Conservation (phyloP, 2,329 filamentous ascomycete species). For the Aspergillus chevalieri region DNA sequence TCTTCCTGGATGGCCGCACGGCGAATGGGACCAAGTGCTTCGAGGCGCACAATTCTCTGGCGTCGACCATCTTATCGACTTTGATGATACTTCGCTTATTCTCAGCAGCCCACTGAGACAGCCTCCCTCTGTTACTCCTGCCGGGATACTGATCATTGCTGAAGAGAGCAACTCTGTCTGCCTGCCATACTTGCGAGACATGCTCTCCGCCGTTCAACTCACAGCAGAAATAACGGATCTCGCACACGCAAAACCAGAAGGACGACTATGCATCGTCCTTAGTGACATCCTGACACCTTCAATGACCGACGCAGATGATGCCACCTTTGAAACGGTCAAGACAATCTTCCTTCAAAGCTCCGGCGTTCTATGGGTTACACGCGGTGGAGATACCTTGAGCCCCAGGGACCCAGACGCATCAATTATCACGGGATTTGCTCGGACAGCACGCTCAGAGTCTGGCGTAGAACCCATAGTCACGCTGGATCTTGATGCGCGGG, state of each 20-base stretch:
- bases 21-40: not conserved
- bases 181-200: not conserved
- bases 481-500: conserved; percentile 15
- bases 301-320: conserved; percentile 1
- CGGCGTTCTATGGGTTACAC: conserved; percentile 19
- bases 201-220: not conserved
- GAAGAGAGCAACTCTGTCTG: conserved; percentile 1
- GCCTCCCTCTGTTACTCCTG: not conserved
- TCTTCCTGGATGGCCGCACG: conserved; percentile 5
- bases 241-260: conserved; percentile 4
- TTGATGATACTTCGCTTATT: not conserved
- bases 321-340: conserved; percentile 10
- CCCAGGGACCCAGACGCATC: conserved; percentile 10
- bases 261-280: conserved; percentile 15
- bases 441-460: conserved; percentile 22
- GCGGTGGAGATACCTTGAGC: conserved; percentile 8
- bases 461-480: conserved; percentile 17
- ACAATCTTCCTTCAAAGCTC: conserved; percentile 11
- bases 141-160: conserved; percentile 9
- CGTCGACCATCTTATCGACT: not conserved
- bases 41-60: conserved; percentile 1
- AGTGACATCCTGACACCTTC: conserved; percentile 3
- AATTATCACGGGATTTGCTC: conserved; percentile 17
- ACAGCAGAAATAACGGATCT: conserved; percentile 6
- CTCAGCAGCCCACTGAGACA: not conserved